These are phyloP conservation scores for Paratinospora sagittata DNA, from an alignment of 164 flowering plant species.

Conservation along the genomic window DNA sequence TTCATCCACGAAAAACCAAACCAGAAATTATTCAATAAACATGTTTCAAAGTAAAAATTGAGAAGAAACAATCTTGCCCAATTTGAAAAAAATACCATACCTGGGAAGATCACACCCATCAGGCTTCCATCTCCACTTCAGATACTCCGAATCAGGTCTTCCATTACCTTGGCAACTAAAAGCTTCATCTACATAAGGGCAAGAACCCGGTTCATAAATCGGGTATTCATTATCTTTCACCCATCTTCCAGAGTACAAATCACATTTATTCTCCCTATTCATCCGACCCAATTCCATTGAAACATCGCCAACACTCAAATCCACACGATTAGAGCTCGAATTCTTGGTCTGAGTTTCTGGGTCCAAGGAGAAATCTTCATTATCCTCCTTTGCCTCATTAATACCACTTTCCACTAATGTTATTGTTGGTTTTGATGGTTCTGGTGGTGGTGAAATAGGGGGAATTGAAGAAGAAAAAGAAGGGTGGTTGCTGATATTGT, in stretches of 20 bases:
- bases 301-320: neutral
- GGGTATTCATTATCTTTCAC: conserved; percentile 67
- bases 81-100: conserved; percentile 22
- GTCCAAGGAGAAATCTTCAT: conserved; percentile 7
- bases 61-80: neutral
- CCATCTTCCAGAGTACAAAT: conserved; percentile 70
- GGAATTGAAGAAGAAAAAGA: neutral
- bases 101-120: conserved; percentile 79
- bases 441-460: neutral
- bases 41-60: too few species aligned
- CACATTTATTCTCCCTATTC: conserved; percentile 31
- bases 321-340: neutral
- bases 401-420: neutral
- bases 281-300: neutral
- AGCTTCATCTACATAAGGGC: conserved; percentile 87
- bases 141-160: conserved; percentile 53
- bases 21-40: neutral
- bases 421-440: neutral
- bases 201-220: conserved; percentile 55
- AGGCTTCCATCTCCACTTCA: conserved; percentile 90
- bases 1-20: neutral
- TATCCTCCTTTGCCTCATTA: neutral
- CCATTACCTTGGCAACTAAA: conserved; percentile 73
- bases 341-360: conserved; percentile 2
- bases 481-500: too few species aligned